Percentiles rank a stretch among this genome's conserved stretches.
These are phyloP conservation scores for Penicillium desertorum DNA, from an alignment of 495 filamentous ascomycete species.

Conservation along the genomic window DNA sequence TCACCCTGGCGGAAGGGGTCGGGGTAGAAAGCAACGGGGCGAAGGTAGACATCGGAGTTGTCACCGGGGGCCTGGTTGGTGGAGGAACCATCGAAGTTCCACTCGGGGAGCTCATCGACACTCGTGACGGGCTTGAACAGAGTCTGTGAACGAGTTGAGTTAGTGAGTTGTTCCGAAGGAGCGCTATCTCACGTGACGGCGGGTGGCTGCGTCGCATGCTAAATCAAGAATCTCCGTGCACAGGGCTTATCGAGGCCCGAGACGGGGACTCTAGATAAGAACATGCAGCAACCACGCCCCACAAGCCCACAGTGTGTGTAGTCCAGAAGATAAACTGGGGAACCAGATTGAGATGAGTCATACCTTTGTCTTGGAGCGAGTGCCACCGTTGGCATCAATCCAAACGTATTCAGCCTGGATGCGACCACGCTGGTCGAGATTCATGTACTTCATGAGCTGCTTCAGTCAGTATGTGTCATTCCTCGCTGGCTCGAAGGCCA, in stretches of 20 bases:
- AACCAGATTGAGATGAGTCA: slow-evolving; percentile 35
- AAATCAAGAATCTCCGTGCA: slow-evolving; percentile 27
- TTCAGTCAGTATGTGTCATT: slow-evolving; percentile 45
- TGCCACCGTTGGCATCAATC: slow-evolving; percentile 78
- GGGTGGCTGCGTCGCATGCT: slow-evolving; percentile 32
- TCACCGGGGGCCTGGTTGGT: slow-evolving; percentile 92
- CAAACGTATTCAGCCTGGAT: slow-evolving; percentile 96
- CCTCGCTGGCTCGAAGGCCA: slow-evolving; percentile 35
- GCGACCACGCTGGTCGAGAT: slow-evolving; percentile 81
- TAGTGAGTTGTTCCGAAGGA: slow-evolving; percentile 17
- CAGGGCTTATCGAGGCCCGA: slow-evolving; percentile 32
- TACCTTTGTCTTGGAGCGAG: slow-evolving; percentile 91
- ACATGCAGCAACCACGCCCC: slow-evolving; percentile 13
- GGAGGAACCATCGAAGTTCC: slow-evolving; percentile 99
- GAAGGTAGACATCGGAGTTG: slow-evolving; percentile 98
- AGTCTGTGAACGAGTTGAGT: slow-evolving; percentile 56
- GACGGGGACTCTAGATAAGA: slow-evolving; percentile 14
- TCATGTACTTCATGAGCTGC: slow-evolving; percentile 89
- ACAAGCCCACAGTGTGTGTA: neutral
- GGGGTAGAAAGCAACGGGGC: slow-evolving; percentile 84
- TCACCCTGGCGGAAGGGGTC: slow-evolving; percentile 83
- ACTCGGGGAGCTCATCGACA: slow-evolving; percentile 87
- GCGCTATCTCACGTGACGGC: slow-evolving; percentile 34
- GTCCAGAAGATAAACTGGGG: neutral
- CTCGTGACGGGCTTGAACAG: slow-evolving; percentile 61